These are phyloP conservation scores for Botrytis porri DNA, from an alignment of 2,329 filamentous ascomycete species.

Conservation along the genomic window DNA sequence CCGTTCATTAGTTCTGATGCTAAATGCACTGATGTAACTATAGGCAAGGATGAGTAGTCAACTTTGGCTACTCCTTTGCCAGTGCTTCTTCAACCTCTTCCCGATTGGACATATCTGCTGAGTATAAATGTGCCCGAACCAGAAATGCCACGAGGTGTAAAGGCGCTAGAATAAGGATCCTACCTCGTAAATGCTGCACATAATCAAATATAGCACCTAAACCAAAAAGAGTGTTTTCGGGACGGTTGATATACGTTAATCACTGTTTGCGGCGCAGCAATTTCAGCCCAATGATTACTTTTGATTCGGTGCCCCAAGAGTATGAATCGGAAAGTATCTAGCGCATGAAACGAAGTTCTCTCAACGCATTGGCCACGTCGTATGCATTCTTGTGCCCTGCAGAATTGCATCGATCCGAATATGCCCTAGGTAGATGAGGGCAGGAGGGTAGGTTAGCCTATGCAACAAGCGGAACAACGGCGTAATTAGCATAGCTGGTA, in stretches of 20 bases:
- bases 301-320: not conserved
- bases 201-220: not conserved
- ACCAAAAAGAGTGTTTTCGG: not conserved
- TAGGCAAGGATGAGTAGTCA: slow-evolving; percentile 13
- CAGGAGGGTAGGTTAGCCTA: not conserved
- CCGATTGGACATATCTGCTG: not conserved
- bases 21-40: slow-evolving; percentile 11
- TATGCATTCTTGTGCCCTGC: slow-evolving; percentile 11
- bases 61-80: slow-evolving; percentile 13
- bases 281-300: slow-evolving; percentile 7
- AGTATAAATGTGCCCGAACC: not conserved
- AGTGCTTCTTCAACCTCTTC: slow-evolving; percentile 2
- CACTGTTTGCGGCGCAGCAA: slow-evolving; percentile 2
- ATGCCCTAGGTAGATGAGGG: not conserved
- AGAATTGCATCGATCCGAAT: not conserved
- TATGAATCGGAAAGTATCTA: not conserved
- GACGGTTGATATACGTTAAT: not conserved
- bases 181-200: not conserved
- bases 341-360: slow-evolving; percentile 7
- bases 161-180: not conserved
- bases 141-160: not conserved
- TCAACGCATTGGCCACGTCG: slow-evolving; percentile 15
- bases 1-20: slow-evolving; percentile 14
- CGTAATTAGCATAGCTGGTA: not conserved
- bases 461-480: not conserved